These are phyloP conservation scores for Linnemannia hyalina DNA, from an alignment of 192 early-diverging fungal species.

Conservation along the genomic window DNA sequence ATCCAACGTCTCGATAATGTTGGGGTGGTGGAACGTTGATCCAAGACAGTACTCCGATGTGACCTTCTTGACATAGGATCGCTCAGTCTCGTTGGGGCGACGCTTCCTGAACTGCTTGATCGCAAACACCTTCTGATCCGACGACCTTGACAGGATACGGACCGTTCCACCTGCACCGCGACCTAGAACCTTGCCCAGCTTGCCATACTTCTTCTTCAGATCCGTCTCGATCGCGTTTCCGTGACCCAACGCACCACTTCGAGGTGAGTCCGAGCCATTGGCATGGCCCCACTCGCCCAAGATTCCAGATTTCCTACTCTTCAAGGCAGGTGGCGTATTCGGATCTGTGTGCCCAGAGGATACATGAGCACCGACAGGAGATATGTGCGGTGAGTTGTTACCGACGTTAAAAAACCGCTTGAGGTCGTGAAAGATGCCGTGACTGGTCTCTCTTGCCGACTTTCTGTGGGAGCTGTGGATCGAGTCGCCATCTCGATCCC, in stretches of 20 bases:
- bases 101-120: slow-evolving; percentile 87
- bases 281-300: slow-evolving; percentile 11
- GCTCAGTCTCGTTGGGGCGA: slow-evolving; percentile 73
- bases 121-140: slow-evolving; percentile 77
- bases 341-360: neutral
- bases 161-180: slow-evolving; percentile 81
- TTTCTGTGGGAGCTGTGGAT: slow-evolving; percentile 10
- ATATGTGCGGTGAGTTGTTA: slow-evolving; percentile 16
- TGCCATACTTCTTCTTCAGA: slow-evolving; percentile 67
- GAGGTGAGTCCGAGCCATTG: neutral
- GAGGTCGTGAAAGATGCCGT: slow-evolving; percentile 63
- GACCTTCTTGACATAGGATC: slow-evolving; percentile 85
- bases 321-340: neutral
- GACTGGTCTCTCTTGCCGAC: slow-evolving; percentile 27
- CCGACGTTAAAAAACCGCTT: slow-evolving; percentile 64
- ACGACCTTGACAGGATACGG: slow-evolving; percentile 70
- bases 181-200: slow-evolving; percentile 73
- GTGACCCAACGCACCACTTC: slow-evolving; percentile 6
- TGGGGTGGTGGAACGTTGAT: slow-evolving; percentile 80
- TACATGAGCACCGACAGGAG: neutral
- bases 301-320: slow-evolving; percentile 6
- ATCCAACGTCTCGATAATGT: slow-evolving; percentile 84
- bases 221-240: slow-evolving; percentile 39
- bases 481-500: slow-evolving; percentile 17
- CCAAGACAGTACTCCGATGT: slow-evolving; percentile 88